A percentile compares a stretch with the other conserved stretches of the same genome.
These are phyloP conservation scores for Asterochloris sp. DNA, from an alignment of 139 green algal genomes.

Conservation along the genomic window DNA sequence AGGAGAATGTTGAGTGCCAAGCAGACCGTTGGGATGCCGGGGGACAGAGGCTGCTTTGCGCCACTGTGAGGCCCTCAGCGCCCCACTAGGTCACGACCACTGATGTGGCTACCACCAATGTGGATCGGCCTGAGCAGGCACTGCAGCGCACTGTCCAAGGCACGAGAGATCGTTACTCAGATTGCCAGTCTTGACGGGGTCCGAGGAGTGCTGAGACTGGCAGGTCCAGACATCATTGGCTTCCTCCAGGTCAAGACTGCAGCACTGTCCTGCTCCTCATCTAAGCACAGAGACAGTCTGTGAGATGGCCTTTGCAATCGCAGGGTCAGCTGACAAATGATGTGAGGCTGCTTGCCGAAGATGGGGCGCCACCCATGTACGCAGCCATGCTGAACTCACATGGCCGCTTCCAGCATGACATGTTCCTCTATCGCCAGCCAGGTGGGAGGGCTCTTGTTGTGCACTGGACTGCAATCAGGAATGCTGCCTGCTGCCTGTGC, in stretches of 20 bases:
- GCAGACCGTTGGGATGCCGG: no score
- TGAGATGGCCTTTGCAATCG: neutral
- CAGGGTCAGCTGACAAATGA: conserved; percentile 73
- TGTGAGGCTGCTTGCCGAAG: conserved; percentile 29
- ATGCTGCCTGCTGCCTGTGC: neutral
- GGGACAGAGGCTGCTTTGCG: no score
- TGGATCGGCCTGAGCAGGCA: neutral
- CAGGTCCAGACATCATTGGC: neutral
- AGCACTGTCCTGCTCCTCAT: neutral
- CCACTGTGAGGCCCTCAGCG: no score
- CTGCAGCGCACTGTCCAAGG: neutral
- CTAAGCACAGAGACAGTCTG: neutral
- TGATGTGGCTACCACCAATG: no score
- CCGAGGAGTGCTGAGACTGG: conserved; percentile 2
- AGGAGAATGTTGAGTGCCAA: no score
- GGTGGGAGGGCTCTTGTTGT: conserved; percentile 13
- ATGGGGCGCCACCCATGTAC: conserved; percentile 45
- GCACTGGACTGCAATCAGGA: neutral
- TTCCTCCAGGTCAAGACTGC: conserved; percentile 9
- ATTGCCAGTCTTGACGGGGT: neutral
- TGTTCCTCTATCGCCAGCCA: conserved; percentile 54
- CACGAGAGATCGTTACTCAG: conserved; percentile 1
- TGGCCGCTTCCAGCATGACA: conserved; percentile 71
- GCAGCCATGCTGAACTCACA: conserved; percentile 67
- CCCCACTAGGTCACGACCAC: no score